phyloP scores from a whole-genome alignment of 805 yeast species.

The Wickerhamiella nectarea region DNA sequence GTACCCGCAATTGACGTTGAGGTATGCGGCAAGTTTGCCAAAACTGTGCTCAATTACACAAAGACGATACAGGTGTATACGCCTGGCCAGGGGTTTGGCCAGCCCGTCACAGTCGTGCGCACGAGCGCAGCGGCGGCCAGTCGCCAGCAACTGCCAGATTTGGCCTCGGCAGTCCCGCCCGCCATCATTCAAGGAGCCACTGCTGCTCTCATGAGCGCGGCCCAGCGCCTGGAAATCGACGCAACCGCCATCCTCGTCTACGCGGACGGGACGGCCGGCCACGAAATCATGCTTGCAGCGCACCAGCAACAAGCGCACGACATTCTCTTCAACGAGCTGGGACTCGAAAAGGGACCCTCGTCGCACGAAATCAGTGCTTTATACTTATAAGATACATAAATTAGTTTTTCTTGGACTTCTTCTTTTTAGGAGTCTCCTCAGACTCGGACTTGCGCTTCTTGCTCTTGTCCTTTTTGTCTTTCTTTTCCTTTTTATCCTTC shows the following conservation, averaged over 20 bases:
- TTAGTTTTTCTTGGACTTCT: slow-evolving; percentile 38
- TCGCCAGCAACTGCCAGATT: not conserved
- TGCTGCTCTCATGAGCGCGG: slow-evolving; percentile 23
- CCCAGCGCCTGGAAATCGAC: slow-evolving; percentile 16
- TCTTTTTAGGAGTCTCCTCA: slow-evolving; percentile 23
- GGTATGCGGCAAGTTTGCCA: slow-evolving; percentile 5
- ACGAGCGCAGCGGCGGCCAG: not conserved
- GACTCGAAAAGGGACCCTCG: not conserved
- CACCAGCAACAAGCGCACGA: not conserved
- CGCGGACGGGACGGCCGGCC: slow-evolving; percentile 25
- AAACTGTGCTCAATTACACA: not conserved
- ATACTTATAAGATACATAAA: slow-evolving; percentile 7
- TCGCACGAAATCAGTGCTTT: slow-evolving; percentile 4
- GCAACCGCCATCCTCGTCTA: slow-evolving; percentile 21
- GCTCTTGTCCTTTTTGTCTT: slow-evolving; percentile 38
- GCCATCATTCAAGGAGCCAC: slow-evolving; percentile 22
- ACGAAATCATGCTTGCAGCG: slow-evolving; percentile 19
- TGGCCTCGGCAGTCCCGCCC: slow-evolving; percentile 22
- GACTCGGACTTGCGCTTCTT: slow-evolving; percentile 31
- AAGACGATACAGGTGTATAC: not conserved
- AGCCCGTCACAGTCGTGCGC: not conserved
- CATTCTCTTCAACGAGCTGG: not conserved
- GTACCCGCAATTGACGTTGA: slow-evolving; percentile 2
- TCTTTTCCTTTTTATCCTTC: slow-evolving; percentile 36
- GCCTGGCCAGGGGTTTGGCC: slow-evolving; percentile 5